Conservation (phyloP, 805 yeast genomes). For the Zygosaccharomyces pseudorouxii region DNA sequence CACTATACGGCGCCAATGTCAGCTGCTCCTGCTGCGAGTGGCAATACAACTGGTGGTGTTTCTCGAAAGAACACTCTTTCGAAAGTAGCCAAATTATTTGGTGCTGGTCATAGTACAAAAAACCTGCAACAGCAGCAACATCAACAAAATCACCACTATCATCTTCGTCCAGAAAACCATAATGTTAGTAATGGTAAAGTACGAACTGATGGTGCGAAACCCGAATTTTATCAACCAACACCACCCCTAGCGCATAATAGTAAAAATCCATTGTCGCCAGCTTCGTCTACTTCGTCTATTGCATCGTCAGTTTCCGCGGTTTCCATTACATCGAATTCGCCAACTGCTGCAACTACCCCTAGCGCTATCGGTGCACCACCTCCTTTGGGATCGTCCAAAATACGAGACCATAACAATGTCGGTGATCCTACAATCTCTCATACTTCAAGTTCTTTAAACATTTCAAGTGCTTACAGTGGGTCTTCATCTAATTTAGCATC, state of each 20-base stretch:
- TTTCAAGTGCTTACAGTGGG: conserved; percentile 1
- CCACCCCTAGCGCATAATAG: neutral
- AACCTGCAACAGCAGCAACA: neutral
- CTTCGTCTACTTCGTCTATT: conserved; percentile 18
- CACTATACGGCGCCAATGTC: neutral
- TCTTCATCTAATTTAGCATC: conserved; percentile 1
- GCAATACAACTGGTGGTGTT: conserved; percentile 6
- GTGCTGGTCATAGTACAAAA: conserved; percentile 5
- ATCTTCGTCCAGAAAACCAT: neutral
- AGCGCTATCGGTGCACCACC: neutral
- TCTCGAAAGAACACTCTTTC: conserved; percentile 14
- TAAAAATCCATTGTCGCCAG: conserved; percentile 11
- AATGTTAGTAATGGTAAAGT: neutral
- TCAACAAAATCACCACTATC: no score
- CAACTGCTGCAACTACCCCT: conserved; percentile 12
- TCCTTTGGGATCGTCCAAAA: conserved; percentile 2
- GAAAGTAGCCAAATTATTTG: conserved; percentile 13
- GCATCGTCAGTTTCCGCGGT: conserved; percentile 15
- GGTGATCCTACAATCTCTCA: neutral
- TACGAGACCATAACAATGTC: conserved; percentile 9
- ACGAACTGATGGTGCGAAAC: conserved; percentile 1
- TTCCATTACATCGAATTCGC: conserved; percentile 14
- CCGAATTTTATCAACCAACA: conserved; percentile 4
- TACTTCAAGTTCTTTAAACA: neutral
- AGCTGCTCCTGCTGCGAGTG: neutral